These are phyloP conservation scores for Pythium utonaiense DNA, from an alignment of 352 stramenopile species.

Conservation along the genomic window DNA sequence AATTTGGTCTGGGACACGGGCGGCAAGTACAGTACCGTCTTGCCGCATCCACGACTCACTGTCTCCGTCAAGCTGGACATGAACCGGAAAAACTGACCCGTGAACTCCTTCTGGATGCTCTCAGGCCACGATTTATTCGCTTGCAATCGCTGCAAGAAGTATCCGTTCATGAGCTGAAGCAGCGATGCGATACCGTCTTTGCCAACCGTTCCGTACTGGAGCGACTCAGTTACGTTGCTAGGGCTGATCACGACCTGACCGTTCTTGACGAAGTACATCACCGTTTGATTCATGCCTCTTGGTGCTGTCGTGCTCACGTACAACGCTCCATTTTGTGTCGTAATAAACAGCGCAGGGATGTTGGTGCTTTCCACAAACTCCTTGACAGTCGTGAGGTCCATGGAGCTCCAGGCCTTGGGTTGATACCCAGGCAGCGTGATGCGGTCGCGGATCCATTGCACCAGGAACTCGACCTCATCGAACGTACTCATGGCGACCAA, in stretches of 20 bases:
- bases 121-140: constrained; percentile 88
- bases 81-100: constrained; percentile 92
- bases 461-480: constrained; percentile 79
- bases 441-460: constrained; percentile 83
- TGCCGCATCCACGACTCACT: constrained; percentile 85
- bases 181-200: constrained; percentile 77
- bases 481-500: constrained; percentile 67
- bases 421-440: constrained; percentile 71
- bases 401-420: constrained; percentile 65
- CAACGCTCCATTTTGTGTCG: constrained; percentile 42
- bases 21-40: constrained; percentile 93
- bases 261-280: constrained; percentile 91
- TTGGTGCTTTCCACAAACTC: constrained; percentile 75
- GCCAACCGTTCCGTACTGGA: constrained; percentile 79
- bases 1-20: constrained; percentile 78
- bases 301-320: constrained; percentile 55
- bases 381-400: constrained; percentile 77
- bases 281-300: constrained; percentile 30
- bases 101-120: constrained; percentile 93
- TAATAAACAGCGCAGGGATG: constrained; percentile 69
- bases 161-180: constrained; percentile 83
- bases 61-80: constrained; percentile 95
- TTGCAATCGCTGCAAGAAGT: constrained; percentile 78
- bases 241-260: constrained; percentile 64
- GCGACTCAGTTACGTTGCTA: constrained; percentile 42